These are phyloP conservation scores for Melaleuca alternifolia DNA, from an alignment of 345 rosid species.

Conservation along the genomic window DNA sequence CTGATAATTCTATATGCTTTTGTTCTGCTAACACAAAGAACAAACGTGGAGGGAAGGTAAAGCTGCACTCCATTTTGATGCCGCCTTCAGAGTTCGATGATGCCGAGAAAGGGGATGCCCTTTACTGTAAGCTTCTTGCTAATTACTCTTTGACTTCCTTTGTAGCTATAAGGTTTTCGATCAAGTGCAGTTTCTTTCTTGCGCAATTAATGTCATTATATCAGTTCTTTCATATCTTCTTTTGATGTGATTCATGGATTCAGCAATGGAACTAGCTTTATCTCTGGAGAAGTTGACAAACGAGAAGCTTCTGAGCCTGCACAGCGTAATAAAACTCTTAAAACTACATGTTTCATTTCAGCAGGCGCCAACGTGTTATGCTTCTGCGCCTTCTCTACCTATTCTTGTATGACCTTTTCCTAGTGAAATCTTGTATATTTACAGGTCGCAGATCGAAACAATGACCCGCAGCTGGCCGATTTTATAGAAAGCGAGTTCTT, in stretches of 20 bases:
- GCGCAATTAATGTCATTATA: neutral
- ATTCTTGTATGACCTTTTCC: neutral
- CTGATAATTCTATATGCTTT: neutral
- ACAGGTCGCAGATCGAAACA: constrained; percentile 51
- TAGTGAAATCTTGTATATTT: neutral
- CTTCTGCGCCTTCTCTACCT: neutral
- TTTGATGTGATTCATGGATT: neutral
- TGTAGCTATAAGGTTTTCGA: neutral
- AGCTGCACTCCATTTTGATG: constrained; percentile 50
- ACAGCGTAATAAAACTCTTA: constrained; percentile 25
- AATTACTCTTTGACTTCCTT: neutral
- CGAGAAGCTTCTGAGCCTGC: constrained; percentile 70
- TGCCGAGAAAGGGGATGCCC: constrained; percentile 83
- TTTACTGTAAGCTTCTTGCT: constrained; percentile 43
- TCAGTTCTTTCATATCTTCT: neutral
- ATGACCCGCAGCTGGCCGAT: constrained; percentile 62
- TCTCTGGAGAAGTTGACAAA: constrained; percentile 86
- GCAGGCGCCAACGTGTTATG: too few relatives aligned
- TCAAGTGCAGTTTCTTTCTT: neutral
- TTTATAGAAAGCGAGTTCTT: constrained; percentile 64
- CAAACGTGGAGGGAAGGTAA: constrained; percentile 83
- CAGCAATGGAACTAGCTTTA: constrained; percentile 91
- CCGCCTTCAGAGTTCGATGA: constrained; percentile 80
- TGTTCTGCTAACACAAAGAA: constrained; percentile 25
- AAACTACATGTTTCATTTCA: too few relatives aligned